phyloP scores from a whole-genome alignment of 305 asterid species.

The Fraxinus velutina region DNA sequence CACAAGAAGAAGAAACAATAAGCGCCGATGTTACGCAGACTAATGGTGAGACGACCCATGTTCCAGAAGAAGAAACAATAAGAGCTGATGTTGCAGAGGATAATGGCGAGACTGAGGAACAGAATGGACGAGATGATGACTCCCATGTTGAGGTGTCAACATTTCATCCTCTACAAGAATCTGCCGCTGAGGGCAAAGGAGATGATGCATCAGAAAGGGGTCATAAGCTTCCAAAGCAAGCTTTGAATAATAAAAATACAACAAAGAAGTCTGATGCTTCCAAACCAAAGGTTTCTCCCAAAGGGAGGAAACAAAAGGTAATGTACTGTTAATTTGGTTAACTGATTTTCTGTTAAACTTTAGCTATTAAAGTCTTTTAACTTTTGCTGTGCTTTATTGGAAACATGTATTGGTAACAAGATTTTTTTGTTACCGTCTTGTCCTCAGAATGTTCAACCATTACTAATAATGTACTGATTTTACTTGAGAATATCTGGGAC shows the following conservation, averaged over 20 bases:
- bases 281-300: slow-evolving; percentile 49
- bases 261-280: slow-evolving; percentile 50
- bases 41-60: slow-evolving; percentile 21
- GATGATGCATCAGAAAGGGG: slow-evolving; percentile 38
- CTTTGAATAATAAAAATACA: slow-evolving; percentile 38
- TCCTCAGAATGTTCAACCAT: background rate
- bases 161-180: slow-evolving; percentile 41
- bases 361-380: background rate
- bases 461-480: background rate
- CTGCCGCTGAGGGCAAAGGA: slow-evolving; percentile 28
- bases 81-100: slow-evolving; percentile 31
- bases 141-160: slow-evolving; percentile 32
- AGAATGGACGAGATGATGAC: slow-evolving; percentile 33
- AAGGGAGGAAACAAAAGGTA: slow-evolving; percentile 83
- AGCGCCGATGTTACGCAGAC: slow-evolving; percentile 29
- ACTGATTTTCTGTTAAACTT: background rate
- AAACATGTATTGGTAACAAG: background rate
- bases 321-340: background rate
- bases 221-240: slow-evolving; percentile 37
- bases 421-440: background rate
- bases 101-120: slow-evolving; percentile 30
- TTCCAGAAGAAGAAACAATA: slow-evolving; percentile 27
- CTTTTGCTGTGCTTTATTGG: background rate
- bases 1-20: slow-evolving; percentile 37
- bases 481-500: background rate